These are phyloP conservation scores for Nakazawaea sp. DNA, from an alignment of 805 yeast species.

Conservation along the genomic window DNA sequence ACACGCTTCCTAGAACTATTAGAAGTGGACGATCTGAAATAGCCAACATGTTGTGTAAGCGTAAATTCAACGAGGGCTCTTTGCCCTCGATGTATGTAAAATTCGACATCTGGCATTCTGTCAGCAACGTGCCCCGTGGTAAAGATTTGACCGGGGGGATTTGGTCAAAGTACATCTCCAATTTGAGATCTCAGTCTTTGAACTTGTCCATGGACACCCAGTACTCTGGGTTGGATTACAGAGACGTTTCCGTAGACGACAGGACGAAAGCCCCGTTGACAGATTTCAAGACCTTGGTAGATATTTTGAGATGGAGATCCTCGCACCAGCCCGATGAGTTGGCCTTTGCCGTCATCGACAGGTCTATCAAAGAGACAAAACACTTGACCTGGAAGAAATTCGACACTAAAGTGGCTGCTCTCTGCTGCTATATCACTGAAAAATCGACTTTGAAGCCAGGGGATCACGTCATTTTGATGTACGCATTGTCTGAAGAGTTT, in stretches of 20 bases:
- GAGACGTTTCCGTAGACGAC: constrained; percentile 72
- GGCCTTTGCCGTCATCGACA: constrained; percentile 50
- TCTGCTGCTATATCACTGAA: constrained; percentile 61
- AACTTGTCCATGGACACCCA: constrained; percentile 59
- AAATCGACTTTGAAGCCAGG: constrained; percentile 63
- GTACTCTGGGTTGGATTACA: constrained; percentile 71
- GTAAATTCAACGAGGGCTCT: constrained; percentile 71
- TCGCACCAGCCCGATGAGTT: constrained; percentile 68
- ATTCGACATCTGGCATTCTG: constrained; percentile 59
- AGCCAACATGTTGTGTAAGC: constrained; percentile 82
- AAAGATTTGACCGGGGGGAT: constrained; percentile 75
- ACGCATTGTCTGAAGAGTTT: constrained; percentile 82
- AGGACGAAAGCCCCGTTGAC: constrained; percentile 69
- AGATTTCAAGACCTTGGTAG: constrained; percentile 64
- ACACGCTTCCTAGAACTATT: constrained; percentile 75
- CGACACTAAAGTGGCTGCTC: constrained; percentile 69
- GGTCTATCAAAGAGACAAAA: constrained; percentile 38
- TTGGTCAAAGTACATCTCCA: constrained; percentile 74
- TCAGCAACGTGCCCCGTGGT: constrained; percentile 64
- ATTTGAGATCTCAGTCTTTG: constrained; percentile 53
- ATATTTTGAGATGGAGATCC: constrained; percentile 75
- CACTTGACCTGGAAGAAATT: constrained; percentile 75
- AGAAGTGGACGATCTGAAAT: constrained; percentile 86
- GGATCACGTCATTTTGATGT: constrained; percentile 71
- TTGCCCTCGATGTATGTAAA: constrained; percentile 76